Evolutionary conservation across 2,329 filamentous ascomycete genomes (phyloP).

Genomic region (Talaromyces sp.): DNA sequence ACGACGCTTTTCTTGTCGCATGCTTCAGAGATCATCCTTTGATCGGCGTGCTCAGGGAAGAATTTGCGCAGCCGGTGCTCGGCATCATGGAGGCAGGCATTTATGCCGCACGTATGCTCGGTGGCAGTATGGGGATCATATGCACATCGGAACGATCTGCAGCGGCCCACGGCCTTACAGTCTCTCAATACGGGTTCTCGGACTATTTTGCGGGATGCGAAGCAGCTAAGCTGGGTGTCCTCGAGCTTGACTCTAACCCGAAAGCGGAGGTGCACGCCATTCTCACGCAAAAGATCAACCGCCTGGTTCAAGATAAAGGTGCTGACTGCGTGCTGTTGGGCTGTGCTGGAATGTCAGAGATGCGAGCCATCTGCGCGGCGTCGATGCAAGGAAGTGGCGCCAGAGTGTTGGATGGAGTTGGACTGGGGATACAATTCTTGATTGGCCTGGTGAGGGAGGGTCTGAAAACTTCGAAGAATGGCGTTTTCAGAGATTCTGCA

Average conservation of each 20-base stretch:
- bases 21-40: slow-evolving; percentile 84
- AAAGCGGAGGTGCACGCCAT: slow-evolving; percentile 1
- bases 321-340: slow-evolving; percentile 6
- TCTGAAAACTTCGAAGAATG: slow-evolving; percentile 6
- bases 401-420: slow-evolving; percentile 8
- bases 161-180: slow-evolving; percentile 2
- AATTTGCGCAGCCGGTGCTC: slow-evolving; percentile 39
- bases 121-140: slow-evolving; percentile 16
- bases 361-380: slow-evolving; percentile 2
- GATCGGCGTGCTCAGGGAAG: slow-evolving; percentile 54
- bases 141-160: slow-evolving; percentile 6
- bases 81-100: slow-evolving; percentile 49
- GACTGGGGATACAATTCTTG: slow-evolving; percentile 4
- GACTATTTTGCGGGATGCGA: slow-evolving; percentile 7
- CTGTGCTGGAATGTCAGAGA: slow-evolving; percentile 7
- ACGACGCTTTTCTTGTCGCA: slow-evolving; percentile 74
- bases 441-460: slow-evolving; percentile 4
- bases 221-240: slow-evolving; percentile 7
- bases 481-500: slow-evolving; percentile 6
- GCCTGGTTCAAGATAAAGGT: slow-evolving; percentile 4
- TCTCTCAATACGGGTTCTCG: slow-evolving; percentile 5
- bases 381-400: slow-evolving; percentile 2
- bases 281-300: slow-evolving; percentile 6
- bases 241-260: slow-evolving; percentile 6
- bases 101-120: slow-evolving; percentile 46